A percentile compares a stretch with the other conserved stretches of the same genome.
Evolutionary conservation across 2,329 filamentous ascomycete genomes (phyloP).

Genomic region (Stachybotrys elegans): DNA sequence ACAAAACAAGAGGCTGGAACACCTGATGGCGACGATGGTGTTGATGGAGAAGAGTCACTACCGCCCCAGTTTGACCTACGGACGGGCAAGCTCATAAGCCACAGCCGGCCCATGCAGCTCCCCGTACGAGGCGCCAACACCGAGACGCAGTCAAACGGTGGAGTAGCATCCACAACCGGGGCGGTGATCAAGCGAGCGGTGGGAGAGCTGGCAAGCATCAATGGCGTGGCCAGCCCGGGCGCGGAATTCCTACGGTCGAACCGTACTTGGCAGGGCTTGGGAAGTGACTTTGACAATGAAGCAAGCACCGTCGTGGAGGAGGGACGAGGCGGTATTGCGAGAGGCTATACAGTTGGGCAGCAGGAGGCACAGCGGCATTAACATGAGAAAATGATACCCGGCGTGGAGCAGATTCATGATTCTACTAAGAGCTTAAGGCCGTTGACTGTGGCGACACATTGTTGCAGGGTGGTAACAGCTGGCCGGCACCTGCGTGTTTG

Average conservation of each 20-base stretch:
- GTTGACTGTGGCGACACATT: no score
- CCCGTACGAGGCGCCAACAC: slow-evolving; percentile 22
- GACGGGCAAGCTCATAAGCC: slow-evolving; percentile 76
- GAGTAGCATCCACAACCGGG: slow-evolving; percentile 12
- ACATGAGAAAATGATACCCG: no score
- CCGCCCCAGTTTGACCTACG: slow-evolving; percentile 89
- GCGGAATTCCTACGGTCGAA: slow-evolving; percentile 80
- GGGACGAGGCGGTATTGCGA: slow-evolving; percentile 80
- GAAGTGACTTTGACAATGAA: slow-evolving; percentile 70
- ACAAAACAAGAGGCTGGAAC: slow-evolving; percentile 12
- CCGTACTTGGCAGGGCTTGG: slow-evolving; percentile 86
- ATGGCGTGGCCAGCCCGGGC: slow-evolving; percentile 83
- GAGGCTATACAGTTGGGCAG: slow-evolving; percentile 77
- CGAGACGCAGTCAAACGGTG: background rate
- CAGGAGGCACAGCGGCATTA: slow-evolving; percentile 32
- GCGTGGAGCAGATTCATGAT: no score
- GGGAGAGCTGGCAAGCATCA: slow-evolving; percentile 73
- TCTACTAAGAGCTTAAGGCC: no score
- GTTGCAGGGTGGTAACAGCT: no score
- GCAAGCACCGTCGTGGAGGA: slow-evolving; percentile 71
- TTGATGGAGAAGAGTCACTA: slow-evolving; percentile 65
- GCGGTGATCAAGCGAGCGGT: slow-evolving; percentile 53
- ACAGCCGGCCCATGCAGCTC: slow-evolving; percentile 68
- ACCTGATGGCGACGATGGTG: slow-evolving; percentile 34
- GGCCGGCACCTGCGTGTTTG: no score